Base-by-base conservation (phyloP, 331 rosid species). In the Dryas integrifolia region DNA sequence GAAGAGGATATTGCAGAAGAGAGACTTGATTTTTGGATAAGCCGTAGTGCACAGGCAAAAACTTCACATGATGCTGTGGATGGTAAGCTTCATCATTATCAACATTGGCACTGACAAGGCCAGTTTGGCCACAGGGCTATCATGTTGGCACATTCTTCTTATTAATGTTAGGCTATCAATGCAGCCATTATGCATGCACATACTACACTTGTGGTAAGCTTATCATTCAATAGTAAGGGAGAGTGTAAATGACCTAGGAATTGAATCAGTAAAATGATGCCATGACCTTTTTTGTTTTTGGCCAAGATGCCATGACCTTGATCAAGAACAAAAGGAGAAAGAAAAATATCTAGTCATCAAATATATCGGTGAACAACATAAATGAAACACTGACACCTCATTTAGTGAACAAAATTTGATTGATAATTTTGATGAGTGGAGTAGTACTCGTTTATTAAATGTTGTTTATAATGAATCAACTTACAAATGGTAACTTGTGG, bases 1-100 rank as follows among this genome's bases (percentile, higher is more conserved):
- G 99, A 92, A 73, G 97, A 89, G 35, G 99, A 86, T 83, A 83
- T 95, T 77, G 97, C 91, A 38, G 99, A 88, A 38, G 99, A 95
- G 63, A 84, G 92, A 82, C 92, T 92, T 82, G 93, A 78, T 77
- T 83, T 84, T 77, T 95, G 99, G 99, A 87, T 90, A 75, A 79
- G 71, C 68, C 97, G 91, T 50, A 83, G 83, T 56, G 88, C 87
- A 72, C 97, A 87, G 82, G 52, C 88, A 39, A 90, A 94, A 56
- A 92, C 86, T 73, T 95, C 97, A 69, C 99, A 92, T 63, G 96
- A 92, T 88, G 97, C 99, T 12, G 99, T 95, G 71, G 97, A 95
- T 78, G 98, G 99, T 95, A 83, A 77, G 85, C 83, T 40, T 73
- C 55, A 0, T 50, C 1, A 7, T 67, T 18, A 45, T 15, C 14